phyloP scores from a whole-genome alignment of 805 yeast species.

The Candida boidinii region DNA sequence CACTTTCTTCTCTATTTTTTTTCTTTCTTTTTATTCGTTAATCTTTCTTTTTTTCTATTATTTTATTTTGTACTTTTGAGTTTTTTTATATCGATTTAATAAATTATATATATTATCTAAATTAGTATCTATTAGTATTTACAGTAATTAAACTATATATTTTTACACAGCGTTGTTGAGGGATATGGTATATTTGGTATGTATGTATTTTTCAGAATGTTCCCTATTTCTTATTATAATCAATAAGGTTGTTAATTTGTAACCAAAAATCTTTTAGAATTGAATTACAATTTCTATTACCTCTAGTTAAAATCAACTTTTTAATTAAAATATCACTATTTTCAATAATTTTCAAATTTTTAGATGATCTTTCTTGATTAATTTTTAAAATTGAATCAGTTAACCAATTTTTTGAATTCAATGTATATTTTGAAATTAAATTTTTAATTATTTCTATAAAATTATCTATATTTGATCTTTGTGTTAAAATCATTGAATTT shows the following conservation, averaged over 20 bases:
- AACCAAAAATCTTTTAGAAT: slow-evolving; percentile 60
- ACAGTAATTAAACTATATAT: slow-evolving; percentile 1
- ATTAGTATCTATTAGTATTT: slow-evolving; percentile 1
- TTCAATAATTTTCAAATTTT: slow-evolving; percentile 18
- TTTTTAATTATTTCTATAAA: slow-evolving; percentile 42
- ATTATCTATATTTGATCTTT: slow-evolving; percentile 52
- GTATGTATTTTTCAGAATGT: too few relatives aligned
- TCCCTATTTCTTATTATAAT: slow-evolving; percentile 25
- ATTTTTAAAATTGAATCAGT: slow-evolving; percentile 18
- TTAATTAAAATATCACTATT: slow-evolving; percentile 38
- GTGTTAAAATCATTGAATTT: slow-evolving; percentile 37
- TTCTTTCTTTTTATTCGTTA: neutral
- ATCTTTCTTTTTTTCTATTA: neutral
- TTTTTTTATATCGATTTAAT: neutral
- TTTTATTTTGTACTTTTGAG: slow-evolving; percentile 1
- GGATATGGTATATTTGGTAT: neutral
- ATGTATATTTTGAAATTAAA: slow-evolving; percentile 26
- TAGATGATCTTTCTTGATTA: slow-evolving; percentile 15
- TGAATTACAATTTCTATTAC: slow-evolving; percentile 49
- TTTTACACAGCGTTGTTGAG: neutral
- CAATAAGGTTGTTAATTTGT: slow-evolving; percentile 44
- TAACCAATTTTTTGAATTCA: slow-evolving; percentile 44
- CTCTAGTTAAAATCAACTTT: slow-evolving; percentile 55
- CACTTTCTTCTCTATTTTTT: too few relatives aligned
- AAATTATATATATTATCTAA: too few relatives aligned